Conservation (phyloP, 768 basidiomycete species). For the Coprinellus micaceus region DNA sequence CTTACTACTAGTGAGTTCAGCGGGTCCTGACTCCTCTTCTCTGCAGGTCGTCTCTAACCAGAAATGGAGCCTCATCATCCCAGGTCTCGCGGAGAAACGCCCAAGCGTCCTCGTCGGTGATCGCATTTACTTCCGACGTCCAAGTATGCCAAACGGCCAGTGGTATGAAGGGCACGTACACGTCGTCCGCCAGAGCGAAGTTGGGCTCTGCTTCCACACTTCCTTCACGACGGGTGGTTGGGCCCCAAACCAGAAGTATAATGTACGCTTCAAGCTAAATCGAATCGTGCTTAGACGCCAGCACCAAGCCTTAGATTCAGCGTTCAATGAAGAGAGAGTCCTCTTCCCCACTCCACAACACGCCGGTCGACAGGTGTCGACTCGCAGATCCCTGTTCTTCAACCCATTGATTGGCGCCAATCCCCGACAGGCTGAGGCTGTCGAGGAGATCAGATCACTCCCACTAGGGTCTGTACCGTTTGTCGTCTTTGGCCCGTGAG, state of each 20-base stretch:
- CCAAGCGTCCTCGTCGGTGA: constrained; percentile 59
- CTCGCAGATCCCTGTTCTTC: constrained; percentile 21
- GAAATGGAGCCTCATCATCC: constrained; percentile 23
- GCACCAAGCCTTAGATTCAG: constrained; percentile 52
- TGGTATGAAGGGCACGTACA: constrained; percentile 65
- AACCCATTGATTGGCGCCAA: constrained; percentile 47
- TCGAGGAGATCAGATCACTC: constrained; percentile 41
- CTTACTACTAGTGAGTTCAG: constrained; percentile 37
- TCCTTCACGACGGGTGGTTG: constrained; percentile 35
- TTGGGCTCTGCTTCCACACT: constrained; percentile 46
- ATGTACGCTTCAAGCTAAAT: constrained; percentile 56
- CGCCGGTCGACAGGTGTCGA: too few species aligned
- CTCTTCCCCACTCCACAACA: constrained; percentile 31
- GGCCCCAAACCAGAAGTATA: constrained; percentile 35
- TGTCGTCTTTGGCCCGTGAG: constrained; percentile 62
- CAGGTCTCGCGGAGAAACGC: constrained; percentile 55
- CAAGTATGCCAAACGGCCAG: constrained; percentile 33
- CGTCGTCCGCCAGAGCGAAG: constrained; percentile 42
- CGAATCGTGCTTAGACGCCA: constrained; percentile 54
- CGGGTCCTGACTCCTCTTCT: background rate
- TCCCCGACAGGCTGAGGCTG: constrained; percentile 44
- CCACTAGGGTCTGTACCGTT: constrained; percentile 50
- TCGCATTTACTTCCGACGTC: constrained; percentile 46
- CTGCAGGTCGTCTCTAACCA: background rate
- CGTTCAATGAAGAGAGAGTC: constrained; percentile 41